Evolutionary conservation across 2,329 filamentous ascomycete species (phyloP), one percentile per base, ranked within the genome.

Genomic region (Zarea fungicola): DNA sequence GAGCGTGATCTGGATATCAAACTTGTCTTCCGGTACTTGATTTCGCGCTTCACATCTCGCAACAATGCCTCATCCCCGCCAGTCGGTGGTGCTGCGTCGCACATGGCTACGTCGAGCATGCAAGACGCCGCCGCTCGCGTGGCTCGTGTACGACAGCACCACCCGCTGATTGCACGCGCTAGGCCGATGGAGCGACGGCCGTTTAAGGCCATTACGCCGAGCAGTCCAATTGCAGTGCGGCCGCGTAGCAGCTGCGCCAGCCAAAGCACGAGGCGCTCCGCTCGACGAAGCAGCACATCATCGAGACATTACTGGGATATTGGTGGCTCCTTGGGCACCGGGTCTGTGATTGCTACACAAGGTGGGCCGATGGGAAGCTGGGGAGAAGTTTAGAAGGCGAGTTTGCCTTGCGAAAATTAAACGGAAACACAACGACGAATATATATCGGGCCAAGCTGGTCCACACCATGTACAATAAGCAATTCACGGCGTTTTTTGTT

Each of bases 221-320:
- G 69, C 22, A 77, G 71, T 56, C 71, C 77, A 22, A 68, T 70
- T 44, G 66, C 66, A 22, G 66, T 75, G 54, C 73, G 69, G 63
- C 75, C 76, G 54, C 65, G 69, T 65, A 70, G 82, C 51, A 95
- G 87, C 65, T 95, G 89, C 65, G 89, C 89, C 4, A 95, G 88
- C 62, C 89, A 95, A 68, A 95, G 88, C 65, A 89, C 88, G 7
- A 84, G 85, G 63, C 82, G 84, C 57, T 88, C 81, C 28, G 83
- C 81, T 32, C 75, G 77, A 59, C 74, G 78, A 45, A 87, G 82
- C 58, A 84, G 81, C 55, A 78, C 81, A 28, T 91, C 87, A 37
- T 88, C 84, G 39, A 74, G 89, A 46, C 89, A 95, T 63, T 96
- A 95, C 65, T 96, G 91, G 91, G 91, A 96, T 64, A 81, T 96